Conservation (phyloP, 148 eudicot genomes). For the Diospyros lotus region DNA sequence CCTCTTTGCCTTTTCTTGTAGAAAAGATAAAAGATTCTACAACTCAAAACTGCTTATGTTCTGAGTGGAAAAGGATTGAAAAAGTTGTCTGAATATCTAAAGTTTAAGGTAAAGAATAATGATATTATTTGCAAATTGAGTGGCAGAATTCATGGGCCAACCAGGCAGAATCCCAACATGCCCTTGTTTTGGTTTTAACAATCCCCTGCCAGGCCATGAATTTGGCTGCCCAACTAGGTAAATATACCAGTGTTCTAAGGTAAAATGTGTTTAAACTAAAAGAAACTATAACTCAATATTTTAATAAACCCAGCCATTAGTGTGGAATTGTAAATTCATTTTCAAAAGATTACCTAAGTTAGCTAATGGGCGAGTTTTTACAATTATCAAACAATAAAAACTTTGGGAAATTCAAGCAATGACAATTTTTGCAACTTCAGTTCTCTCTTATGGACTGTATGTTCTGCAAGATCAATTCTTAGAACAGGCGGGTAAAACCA, state of each 20-base stretch:
- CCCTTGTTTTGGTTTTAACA: too few species aligned
- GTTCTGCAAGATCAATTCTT: neutral
- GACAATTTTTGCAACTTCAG: neutral
- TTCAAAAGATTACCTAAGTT: neutral
- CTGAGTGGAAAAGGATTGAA: neutral
- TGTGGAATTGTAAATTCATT: neutral
- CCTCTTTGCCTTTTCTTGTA: neutral
- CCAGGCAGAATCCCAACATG: too few species aligned
- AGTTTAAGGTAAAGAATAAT: too few species aligned
- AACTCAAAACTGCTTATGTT: neutral
- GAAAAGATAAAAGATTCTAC: neutral
- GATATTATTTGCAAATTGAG: too few species aligned
- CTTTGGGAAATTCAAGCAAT: slow-evolving; percentile 5
- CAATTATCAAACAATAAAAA: neutral
- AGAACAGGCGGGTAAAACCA: neutral
- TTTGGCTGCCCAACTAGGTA: too few species aligned
- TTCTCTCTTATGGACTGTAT: neutral
- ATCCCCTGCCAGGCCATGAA: too few species aligned
- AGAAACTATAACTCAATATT: neutral
- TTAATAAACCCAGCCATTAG: neutral
- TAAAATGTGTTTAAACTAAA: slow-evolving; percentile 1
- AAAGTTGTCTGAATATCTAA: neutral
- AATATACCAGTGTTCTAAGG: neutral
- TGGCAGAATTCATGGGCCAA: too few species aligned
- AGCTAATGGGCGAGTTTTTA: neutral